Base-by-base conservation (phyloP, 2,329 filamentous ascomycete species). In the Pseudopithomyces chartarum region DNA sequence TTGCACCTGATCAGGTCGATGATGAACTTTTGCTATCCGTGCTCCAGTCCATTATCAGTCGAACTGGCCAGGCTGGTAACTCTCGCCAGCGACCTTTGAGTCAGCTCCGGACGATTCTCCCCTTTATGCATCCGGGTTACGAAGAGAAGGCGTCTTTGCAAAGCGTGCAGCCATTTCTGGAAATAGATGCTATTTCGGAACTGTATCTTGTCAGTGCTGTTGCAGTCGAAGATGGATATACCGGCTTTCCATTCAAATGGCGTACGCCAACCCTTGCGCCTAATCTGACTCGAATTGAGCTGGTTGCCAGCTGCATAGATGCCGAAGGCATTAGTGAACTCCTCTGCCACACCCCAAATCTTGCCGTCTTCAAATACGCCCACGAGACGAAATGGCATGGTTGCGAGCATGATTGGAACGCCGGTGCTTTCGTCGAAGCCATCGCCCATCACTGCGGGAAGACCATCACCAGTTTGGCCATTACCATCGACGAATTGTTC, bases 331-430 rank as follows among this genome's bases (percentile, higher is more conserved):
- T 75, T 1, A 62, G 65, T 0, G 54, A 52, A 6, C 56, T 75
- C 0, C 29, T 73, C 3, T 51, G 59, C 0, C 64, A 70, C 33
- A 71, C 71, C 13, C 69, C 70, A 1, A 53, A 55, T 10, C 58
- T 75, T 1, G 56, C 60, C 1, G 56, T 66, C 2, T 73, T 75
- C 59, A 67, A 60, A 13, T 75, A 75, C 55, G 73, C 70, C 1
- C 72, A 75, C 32, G 66, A 73, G 49, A 68, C 68, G 0, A 75
- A 75, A 56, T 71, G 68, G 66, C 66, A 71, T 26, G 70, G 66
- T 22, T 62, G 68, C 19, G 60, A 67, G 19, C 56, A 64, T 34
- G 70, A 75, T 53, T 75, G 72, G 72, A 75, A 73, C 29, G 61
- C 70, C 1, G 72, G 71, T 6, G 63, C 66, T n/a, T 67, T 75